Base-by-base conservation (phyloP, 441 rosid species). In the Gossypium davidsonii region DNA sequence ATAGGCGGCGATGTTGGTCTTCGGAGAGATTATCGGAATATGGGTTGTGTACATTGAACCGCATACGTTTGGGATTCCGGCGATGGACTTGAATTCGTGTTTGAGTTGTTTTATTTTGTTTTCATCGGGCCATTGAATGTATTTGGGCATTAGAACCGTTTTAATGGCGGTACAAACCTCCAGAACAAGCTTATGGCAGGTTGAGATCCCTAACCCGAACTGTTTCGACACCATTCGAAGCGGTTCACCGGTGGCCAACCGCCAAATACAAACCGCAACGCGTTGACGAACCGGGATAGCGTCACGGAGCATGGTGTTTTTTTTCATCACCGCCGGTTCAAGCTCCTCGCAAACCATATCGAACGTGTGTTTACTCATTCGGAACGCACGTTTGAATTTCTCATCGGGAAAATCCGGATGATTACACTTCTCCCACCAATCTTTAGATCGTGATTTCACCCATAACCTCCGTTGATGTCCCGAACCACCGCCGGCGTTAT, bases 251-350 rank as follows among this genome's bases (percentile, higher is more conserved):
- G 86, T 86, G 18, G 92, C 92, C 17, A 88, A 70, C 83, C 92
- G 61, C 90, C 90, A 88, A 51, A 86, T 87, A 73, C 92, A 88
- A 46, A 86, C 90, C 12, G 92, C 92, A 3, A 88, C 88, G 21
- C 92, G 87, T 46, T 88, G 92, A n/a, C 86, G 90, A 15, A 86
- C 90, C 12, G 92, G 92, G 58, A 88, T 85, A 1, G 92, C 92
- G 14, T 85, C 88, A 0, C 92, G 87, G 51, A 88, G 75, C 85
- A 83, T 83, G 49, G 92, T 88, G 83, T 88, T 87, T 82, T 85
- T 87, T 81, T 85, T 88, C 71, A 77, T 83, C 39, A 88, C 89
- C 11, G 57, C 82, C 6, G 79, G 73, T 18, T 85, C 88, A 49
- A 88, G 67, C 80, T 86, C 88, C 56, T 85, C 79, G 55, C 92